Evolutionary conservation across 1,284 basidiomycete species (phyloP), one percentile per base, ranked within the genome.

Genomic region (Papiliotrema nemorosa): DNA sequence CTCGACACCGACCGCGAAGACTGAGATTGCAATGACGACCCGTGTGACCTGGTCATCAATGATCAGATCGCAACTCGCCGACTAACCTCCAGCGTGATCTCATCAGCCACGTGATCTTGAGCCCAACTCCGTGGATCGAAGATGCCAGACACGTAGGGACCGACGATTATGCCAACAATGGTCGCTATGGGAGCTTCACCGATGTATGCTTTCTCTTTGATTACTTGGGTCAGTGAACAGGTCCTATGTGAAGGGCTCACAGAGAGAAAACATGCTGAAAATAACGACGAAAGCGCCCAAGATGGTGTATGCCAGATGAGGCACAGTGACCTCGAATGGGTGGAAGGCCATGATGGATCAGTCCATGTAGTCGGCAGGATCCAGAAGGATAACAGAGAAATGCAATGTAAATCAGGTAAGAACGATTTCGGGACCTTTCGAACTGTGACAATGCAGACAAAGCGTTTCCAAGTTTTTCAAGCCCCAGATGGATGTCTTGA

Each of bases 121-220:
- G 82, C 86, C 94, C 94, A 98, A 0, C 78, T 76, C 37, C 85
- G 79, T 5, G 94, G 94, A 70, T 96, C 81, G 70, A 98, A 90
- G 35, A 97, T 79, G 54, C 84, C 81, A 31, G 88, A 84, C 44
- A 85, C 86, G 68, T 93, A 88, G 3, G 91, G 93, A 27, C 91
- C 76, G 55, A 97, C 86, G 58, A 94, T 88, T 67, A 97, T 88
- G 24, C 94, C 93, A 63, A 97, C 92, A 33, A 93, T 73, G 59
- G 96, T 96, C 2, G 96, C 92, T 80, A 91, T 88, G 59, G 88
- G 90, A 5, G 96, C 92, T 80, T 98, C 96, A 59, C 96, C 96
- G 56, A 97, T 84, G 69, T 97, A 98, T 27, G 97, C 77, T 79
- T 82, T 85, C 78, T 97, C 92, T 69, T 93, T 87, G 68, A 98